Percentiles rank a stretch among this genome's conserved stretches.
Evolutionary conservation across 1,284 basidiomycete genomes (phyloP).

Genomic region (Ganoderma leucocontextum): DNA sequence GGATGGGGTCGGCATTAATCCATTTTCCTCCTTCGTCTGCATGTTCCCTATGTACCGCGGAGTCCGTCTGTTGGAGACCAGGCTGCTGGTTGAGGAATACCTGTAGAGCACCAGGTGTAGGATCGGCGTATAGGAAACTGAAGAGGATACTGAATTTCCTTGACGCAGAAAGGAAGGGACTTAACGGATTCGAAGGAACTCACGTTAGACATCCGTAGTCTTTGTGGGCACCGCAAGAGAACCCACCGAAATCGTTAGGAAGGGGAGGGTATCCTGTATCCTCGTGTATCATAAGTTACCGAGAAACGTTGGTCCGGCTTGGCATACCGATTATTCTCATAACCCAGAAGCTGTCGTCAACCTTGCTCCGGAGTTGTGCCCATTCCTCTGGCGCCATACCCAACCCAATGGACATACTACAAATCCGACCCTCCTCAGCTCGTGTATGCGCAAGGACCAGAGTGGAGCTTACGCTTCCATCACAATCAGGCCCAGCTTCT

Average conservation of each 20-base stretch:
- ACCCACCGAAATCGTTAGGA: slow-evolving; percentile 77
- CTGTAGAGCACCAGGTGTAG: slow-evolving; percentile 80
- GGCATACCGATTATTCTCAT: slow-evolving; percentile 79
- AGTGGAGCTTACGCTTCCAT: slow-evolving; percentile 77
- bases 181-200: slow-evolving; percentile 28
- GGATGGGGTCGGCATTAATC: slow-evolving; percentile 83
- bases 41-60: slow-evolving; percentile 54
- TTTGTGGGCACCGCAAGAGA: slow-evolving; percentile 87
- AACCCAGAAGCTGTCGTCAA: slow-evolving; percentile 88
- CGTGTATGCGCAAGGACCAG: background rate
- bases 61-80: slow-evolving; percentile 46
- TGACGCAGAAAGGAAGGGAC: background rate
- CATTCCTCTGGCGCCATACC: slow-evolving; percentile 78
- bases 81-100: slow-evolving; percentile 72
- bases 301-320: slow-evolving; percentile 12
- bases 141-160: slow-evolving; percentile 10
- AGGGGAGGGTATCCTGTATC: slow-evolving; percentile 81
- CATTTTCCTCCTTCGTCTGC: slow-evolving; percentile 66
- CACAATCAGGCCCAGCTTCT: slow-evolving; percentile 73
- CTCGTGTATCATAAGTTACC: background rate
- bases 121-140: slow-evolving; percentile 84
- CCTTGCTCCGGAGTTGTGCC: slow-evolving; percentile 65
- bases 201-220: slow-evolving; percentile 91
- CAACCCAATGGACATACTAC: slow-evolving; percentile 81
- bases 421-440: background rate